phyloP scores from a whole-genome alignment of 2,329 filamentous ascomycete genomes.

The Zelopaecilomyces penicillatus region DNA sequence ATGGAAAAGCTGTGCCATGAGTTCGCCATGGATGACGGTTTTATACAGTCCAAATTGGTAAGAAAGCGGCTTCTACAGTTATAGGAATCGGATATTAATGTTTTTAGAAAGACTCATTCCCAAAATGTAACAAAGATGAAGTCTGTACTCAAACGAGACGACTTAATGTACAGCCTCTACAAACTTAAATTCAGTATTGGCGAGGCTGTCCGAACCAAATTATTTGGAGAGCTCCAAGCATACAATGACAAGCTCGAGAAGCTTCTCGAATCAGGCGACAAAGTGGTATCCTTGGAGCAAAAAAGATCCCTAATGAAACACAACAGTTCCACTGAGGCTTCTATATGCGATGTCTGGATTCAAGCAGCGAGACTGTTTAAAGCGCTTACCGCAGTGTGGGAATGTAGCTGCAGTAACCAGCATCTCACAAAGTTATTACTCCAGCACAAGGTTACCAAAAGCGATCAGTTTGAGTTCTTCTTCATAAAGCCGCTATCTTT shows the following conservation, averaged over 20 bases:
- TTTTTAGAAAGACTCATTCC: not conserved
- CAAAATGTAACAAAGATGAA: not conserved
- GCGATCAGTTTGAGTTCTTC: conserved; percentile 13
- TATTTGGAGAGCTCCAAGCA: conserved; percentile 15
- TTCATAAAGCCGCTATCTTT: conserved; percentile 5
- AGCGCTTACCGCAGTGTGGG: conserved; percentile 14
- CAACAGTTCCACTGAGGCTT: conserved; percentile 5
- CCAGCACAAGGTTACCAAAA: conserved; percentile 13
- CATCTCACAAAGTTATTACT: conserved; percentile 17
- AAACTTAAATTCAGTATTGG: conserved; percentile 17
- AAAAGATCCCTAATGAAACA: conserved; percentile 2
- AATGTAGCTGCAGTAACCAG: conserved; percentile 13
- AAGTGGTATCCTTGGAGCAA: conserved; percentile 5
- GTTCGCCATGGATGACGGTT: conserved; percentile 10
- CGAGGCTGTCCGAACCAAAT: conserved; percentile 9
- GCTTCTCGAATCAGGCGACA: conserved; percentile 13
- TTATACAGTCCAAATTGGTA: conserved; percentile 8
- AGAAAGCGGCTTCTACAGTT: conserved; percentile 2
- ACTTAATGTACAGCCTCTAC: conserved; percentile 10
- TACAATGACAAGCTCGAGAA: conserved; percentile 15
- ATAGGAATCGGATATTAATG: not conserved
- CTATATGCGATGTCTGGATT: conserved; percentile 18
- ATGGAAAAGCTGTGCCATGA: conserved; percentile 14
- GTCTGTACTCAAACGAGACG: conserved; percentile 5
- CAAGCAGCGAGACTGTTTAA: conserved; percentile 15